A percentile compares a stretch with the other conserved stretches of the same genome.
These are phyloP conservation scores for Diplocarpon rosae DNA, from an alignment of 2,329 filamentous ascomycete species.

Conservation along the genomic window DNA sequence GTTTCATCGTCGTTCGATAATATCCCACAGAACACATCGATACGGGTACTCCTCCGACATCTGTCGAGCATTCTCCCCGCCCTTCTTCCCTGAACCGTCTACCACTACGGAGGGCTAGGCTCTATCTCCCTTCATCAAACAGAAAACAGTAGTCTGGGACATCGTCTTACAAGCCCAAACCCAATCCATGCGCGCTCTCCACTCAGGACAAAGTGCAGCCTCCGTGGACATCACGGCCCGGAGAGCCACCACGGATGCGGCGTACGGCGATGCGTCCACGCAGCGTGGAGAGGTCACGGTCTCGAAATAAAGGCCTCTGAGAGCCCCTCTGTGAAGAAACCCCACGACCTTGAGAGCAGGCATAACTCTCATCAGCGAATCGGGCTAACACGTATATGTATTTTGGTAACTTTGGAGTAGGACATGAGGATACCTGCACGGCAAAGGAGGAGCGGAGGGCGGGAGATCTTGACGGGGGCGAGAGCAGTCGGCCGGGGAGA, in stretches of 20 bases:
- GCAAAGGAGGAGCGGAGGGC: conserved; percentile 41
- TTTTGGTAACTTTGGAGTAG: conserved; percentile 46
- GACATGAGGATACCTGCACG: conserved; percentile 51
- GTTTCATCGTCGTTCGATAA: neutral
- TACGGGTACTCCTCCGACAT: conserved; percentile 54
- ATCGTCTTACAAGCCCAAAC: conserved; percentile 52
- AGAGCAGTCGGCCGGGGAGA: conserved; percentile 42
- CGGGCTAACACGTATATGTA: conserved; percentile 56
- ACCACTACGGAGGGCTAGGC: conserved; percentile 1
- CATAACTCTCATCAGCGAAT: conserved; percentile 54
- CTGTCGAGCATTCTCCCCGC: conserved; percentile 47
- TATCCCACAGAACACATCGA: conserved; percentile 37
- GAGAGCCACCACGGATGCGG: conserved; percentile 43
- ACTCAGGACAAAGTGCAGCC: conserved; percentile 42
- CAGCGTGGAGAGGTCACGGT: conserved; percentile 52
- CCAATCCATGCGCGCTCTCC: conserved; percentile 39
- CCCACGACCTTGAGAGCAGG: conserved; percentile 37
- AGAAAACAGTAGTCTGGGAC: conserved; percentile 48
- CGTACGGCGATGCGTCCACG: conserved; percentile 48
- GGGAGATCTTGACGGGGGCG: conserved; percentile 43
- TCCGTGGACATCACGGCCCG: conserved; percentile 50
- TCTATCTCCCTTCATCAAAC: conserved; percentile 22
- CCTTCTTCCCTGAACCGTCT: conserved; percentile 25
- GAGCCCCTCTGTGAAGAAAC: conserved; percentile 51
- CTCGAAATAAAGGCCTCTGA: conserved; percentile 59